Conservation (phyloP, 192 early-diverging fungal genomes). For the Spinellus fusiger region DNA sequence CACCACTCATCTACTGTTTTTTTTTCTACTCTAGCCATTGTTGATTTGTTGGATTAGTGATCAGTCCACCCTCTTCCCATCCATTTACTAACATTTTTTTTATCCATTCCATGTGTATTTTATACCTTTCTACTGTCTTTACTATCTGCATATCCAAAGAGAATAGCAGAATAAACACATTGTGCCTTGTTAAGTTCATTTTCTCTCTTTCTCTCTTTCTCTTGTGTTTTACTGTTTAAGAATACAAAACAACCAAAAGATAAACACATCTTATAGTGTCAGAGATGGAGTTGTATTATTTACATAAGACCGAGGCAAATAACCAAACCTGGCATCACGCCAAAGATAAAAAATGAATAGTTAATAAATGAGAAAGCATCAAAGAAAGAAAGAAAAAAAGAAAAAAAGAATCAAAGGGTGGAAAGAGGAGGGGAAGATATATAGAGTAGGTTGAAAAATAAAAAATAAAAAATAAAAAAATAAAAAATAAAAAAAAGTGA, state of each 20-base stretch:
- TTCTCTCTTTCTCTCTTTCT: background rate
- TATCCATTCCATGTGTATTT: background rate
- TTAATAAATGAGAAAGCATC: background rate
- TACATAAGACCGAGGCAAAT: background rate
- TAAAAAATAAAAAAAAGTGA: background rate
- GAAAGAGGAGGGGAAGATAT: background rate
- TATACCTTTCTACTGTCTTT: background rate
- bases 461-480: constrained; percentile 1
- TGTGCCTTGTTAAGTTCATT: background rate
- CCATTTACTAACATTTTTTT: background rate
- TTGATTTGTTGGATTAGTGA: constrained; percentile 8
- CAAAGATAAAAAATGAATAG: background rate
- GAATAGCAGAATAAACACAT: no score
- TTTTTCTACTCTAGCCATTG: constrained; percentile 8
- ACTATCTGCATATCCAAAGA: no score
- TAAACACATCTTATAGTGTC: background rate
- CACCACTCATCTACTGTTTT: background rate
- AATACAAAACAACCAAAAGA: background rate
- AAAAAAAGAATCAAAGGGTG: background rate
- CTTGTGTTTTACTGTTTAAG: background rate
- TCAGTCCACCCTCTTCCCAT: background rate
- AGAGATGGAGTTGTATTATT: background rate
- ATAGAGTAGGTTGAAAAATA: no score
- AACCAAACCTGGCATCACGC: background rate
- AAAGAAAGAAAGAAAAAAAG: background rate